Base-by-base conservation (phyloP, 2,329 filamentous ascomycete genomes). In the Alternaria postmessia region DNA sequence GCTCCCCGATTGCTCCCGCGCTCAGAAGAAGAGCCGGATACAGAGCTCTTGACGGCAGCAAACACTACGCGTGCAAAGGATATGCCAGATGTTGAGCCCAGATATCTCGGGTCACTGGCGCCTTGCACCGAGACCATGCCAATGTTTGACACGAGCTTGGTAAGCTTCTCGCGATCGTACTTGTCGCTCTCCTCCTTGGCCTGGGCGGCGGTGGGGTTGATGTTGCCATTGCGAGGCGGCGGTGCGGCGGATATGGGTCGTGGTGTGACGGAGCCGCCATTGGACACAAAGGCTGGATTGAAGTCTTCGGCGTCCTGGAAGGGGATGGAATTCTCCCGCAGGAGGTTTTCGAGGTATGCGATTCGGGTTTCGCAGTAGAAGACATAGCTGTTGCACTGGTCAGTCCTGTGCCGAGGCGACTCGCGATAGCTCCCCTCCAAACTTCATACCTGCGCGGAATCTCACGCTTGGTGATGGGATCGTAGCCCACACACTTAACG, bases 21-120 rank as follows among this genome's bases (percentile, higher is more conserved):
- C 68, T 92, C 91, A 11, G 89, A 89, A 0, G 78, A 75, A 5
- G 77, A 71, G 49, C 78, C 77, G 1, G 86, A 82, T 6, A 88
- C 83, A 1, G 91, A 91, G 70, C 88, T 89, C 77, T 96, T 95
- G 47, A 98, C 93, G 1, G 94, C 94, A 9, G 94, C 93, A 75
- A 97, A 95, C 11, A 98, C 94, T 12, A 98, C 93, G 57, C 93
- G 87, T 5, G 94, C 94, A 81, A 98, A 98, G 0, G 94, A 96
- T 51, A 98, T 95, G 16, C 94, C 94, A 2, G 93, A 94, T 1
- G 92, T 91, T 0, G 93, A 93, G 16, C 93, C 93, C 16, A 96
- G 84, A 72, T 93, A 93, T 63, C 92, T 87, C 3, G 91, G 89
- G 76, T 95, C 92, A 4, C 91, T 90, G 4, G 88, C 87, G 51